A percentile compares a stretch with the other conserved stretches of the same genome.
phyloP scores from a whole-genome alignment of 2,329 filamentous ascomycete species.

The Erysiphe neolycopersici region DNA sequence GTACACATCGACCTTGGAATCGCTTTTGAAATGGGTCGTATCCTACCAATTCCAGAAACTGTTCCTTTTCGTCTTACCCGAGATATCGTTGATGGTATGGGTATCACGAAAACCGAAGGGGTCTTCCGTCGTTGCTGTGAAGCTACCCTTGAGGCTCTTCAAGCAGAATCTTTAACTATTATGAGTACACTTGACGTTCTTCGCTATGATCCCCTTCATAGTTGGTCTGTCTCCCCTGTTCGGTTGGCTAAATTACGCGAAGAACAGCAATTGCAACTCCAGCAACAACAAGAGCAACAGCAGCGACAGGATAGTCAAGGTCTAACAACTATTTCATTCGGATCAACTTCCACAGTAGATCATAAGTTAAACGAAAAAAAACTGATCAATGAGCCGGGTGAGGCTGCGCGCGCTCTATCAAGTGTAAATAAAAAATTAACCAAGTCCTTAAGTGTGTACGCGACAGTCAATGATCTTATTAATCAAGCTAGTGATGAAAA shows the following conservation, averaged over 20 bases:
- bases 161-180: conserved; percentile 89
- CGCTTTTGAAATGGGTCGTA: conserved; percentile 83
- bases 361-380: conserved; percentile 13
- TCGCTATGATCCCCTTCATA: conserved; percentile 92
- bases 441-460: conserved; percentile 78
- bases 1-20: conserved; percentile 95
- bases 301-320: not conserved
- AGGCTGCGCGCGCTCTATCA: conserved; percentile 75
- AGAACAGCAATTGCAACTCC: conserved; percentile 16
- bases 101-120: conserved; percentile 78
- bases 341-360: conserved; percentile 12
- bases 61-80: conserved; percentile 87
- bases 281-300: no score
- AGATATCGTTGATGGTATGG: conserved; percentile 93
- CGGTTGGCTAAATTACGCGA: conserved; percentile 37
- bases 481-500: conserved; percentile 83
- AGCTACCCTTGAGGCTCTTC: conserved; percentile 79
- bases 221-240: conserved; percentile 64
- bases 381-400: conserved; percentile 32
- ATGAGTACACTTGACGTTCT: conserved; percentile 97
- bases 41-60: conserved; percentile 84
- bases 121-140: conserved; percentile 97
- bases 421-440: conserved; percentile 90
- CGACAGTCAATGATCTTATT: conserved; percentile 90
- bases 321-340: conserved; percentile 14